Percentiles rank a stretch among this genome's conserved stretches.
These are phyloP conservation scores for Orbilia ellipsospora DNA, from an alignment of 2,329 filamentous ascomycete species.

Conservation along the genomic window DNA sequence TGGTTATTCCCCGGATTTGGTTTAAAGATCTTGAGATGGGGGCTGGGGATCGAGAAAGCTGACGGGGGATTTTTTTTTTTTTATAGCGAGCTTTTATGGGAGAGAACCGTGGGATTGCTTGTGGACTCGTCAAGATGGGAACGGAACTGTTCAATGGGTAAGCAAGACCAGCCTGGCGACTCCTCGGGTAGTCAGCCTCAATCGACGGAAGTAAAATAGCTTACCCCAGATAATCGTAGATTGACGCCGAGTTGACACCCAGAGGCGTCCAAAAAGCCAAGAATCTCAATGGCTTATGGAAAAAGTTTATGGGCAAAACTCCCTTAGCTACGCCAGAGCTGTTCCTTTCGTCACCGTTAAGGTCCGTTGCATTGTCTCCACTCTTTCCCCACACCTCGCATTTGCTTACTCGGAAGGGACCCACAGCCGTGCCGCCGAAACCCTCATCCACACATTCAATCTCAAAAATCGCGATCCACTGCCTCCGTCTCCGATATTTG, in stretches of 20 bases:
- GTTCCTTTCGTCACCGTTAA: constrained; percentile 50
- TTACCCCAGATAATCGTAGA: constrained; percentile 21
- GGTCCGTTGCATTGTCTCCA: constrained; percentile 21
- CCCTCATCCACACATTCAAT: constrained; percentile 46
- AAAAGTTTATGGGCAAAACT: constrained; percentile 34
- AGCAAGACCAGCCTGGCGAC: constrained; percentile 5
- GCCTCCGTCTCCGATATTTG: constrained; percentile 47
- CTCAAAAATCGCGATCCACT: constrained; percentile 27
- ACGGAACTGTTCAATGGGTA: constrained; percentile 50
- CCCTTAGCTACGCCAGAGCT: constrained; percentile 36
- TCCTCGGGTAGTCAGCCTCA: neutral
- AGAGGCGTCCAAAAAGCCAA: constrained; percentile 32
- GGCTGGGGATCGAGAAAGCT: constrained; percentile 1
- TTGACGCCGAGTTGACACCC: constrained; percentile 49
- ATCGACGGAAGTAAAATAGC: neutral
- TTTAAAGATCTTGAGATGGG: constrained; percentile 2
- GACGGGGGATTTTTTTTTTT: neutral
- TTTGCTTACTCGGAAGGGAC: constrained; percentile 4
- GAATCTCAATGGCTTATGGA: constrained; percentile 35
- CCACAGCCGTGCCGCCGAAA: constrained; percentile 47
- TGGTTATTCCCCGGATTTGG: constrained; percentile 28
- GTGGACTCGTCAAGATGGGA: constrained; percentile 54
- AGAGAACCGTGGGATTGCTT: constrained; percentile 50
- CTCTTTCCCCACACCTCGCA: neutral
- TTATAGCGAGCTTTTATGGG: constrained; percentile 42